Percentiles rank a stretch among this genome's conserved stretches.
phyloP scores from a whole-genome alignment of 257 asterid genomes.

The Nicotiana noctiflora region DNA sequence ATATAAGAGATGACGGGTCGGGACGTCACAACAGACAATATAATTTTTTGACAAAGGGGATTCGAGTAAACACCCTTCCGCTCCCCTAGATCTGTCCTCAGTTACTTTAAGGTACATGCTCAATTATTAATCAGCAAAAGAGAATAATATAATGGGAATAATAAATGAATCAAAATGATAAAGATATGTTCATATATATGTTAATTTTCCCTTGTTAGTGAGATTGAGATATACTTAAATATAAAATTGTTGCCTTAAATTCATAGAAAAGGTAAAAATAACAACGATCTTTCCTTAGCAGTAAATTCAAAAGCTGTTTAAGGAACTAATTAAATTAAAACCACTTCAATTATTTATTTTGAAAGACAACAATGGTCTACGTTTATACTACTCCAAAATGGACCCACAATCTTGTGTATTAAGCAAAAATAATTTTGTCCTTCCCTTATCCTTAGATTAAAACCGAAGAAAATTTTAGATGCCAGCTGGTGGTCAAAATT shows the following conservation, averaged over 20 bases:
- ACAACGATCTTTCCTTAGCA: slow-evolving; percentile 5
- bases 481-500: slow-evolving; percentile 5
- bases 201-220: neutral
- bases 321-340: neutral
- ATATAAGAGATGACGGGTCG: too few relatives aligned
- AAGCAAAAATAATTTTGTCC: slow-evolving; percentile 20
- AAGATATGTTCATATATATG: neutral
- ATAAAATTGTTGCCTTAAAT: neutral
- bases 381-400: slow-evolving; percentile 34
- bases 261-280: slow-evolving; percentile 1
- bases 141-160: neutral
- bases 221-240: neutral
- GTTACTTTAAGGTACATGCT: too few relatives aligned
- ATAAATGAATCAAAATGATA: neutral
- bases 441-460: slow-evolving; percentile 2
- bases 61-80: too few relatives aligned
- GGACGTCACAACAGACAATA: too few relatives aligned
- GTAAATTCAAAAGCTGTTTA: neutral
- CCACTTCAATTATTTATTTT: neutral
- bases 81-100: too few relatives aligned
- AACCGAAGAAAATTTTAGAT: slow-evolving; percentile 1
- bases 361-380: slow-evolving; percentile 11
- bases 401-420: slow-evolving; percentile 41
- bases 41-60: too few relatives aligned
- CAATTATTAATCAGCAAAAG: neutral